A percentile compares a stretch with the other conserved stretches of the same genome.
Conservation (phyloP, 2,329 filamentous ascomycete genomes). For the Elsinoe necatrix region DNA sequence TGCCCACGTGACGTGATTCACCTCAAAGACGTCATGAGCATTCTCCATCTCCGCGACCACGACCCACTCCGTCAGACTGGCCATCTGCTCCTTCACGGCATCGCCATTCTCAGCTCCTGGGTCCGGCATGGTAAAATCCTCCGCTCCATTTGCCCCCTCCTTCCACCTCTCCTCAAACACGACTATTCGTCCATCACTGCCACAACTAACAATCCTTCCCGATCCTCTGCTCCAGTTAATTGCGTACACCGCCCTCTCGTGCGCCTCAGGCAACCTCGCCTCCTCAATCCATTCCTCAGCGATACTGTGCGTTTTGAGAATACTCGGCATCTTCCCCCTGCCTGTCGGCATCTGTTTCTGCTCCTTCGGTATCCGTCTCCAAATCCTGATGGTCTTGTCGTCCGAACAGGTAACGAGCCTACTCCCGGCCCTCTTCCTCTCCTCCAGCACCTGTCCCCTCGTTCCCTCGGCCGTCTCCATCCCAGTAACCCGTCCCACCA, state of each 20-base stretch:
- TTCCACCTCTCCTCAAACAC: conserved; percentile 62
- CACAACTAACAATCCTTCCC: conserved; percentile 76
- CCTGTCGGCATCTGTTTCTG: conserved; percentile 35
- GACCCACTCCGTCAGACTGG: conserved; percentile 53
- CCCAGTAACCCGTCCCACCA: conserved; percentile 20
- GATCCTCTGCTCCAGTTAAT: conserved; percentile 71
- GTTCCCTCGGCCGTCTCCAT: conserved; percentile 22
- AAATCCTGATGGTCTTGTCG: conserved; percentile 70
- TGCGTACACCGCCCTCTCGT: conserved; percentile 76
- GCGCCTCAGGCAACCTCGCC: conserved; percentile 61
- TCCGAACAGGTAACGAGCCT: conserved; percentile 78
- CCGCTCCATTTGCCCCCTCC: conserved; percentile 21
- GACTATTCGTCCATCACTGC: conserved; percentile 74
- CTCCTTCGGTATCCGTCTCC: conserved; percentile 56
- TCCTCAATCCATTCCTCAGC: conserved; percentile 82
- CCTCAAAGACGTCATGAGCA: conserved; percentile 84
- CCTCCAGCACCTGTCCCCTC: conserved; percentile 32
- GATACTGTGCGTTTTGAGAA: conserved; percentile 63
- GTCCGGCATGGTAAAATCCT: conserved; percentile 26
- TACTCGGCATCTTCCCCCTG: conserved; percentile 69
- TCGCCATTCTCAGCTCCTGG: conserved; percentile 22
- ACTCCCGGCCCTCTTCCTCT: conserved; percentile 37
- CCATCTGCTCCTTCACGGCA: conserved; percentile 19
- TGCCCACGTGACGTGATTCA: conserved; percentile 90
- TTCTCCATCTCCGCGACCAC: conserved; percentile 60